Evolutionary conservation across 495 filamentous ascomycete genomes (phyloP).

Genomic region (Aspergillus haitiensis): DNA sequence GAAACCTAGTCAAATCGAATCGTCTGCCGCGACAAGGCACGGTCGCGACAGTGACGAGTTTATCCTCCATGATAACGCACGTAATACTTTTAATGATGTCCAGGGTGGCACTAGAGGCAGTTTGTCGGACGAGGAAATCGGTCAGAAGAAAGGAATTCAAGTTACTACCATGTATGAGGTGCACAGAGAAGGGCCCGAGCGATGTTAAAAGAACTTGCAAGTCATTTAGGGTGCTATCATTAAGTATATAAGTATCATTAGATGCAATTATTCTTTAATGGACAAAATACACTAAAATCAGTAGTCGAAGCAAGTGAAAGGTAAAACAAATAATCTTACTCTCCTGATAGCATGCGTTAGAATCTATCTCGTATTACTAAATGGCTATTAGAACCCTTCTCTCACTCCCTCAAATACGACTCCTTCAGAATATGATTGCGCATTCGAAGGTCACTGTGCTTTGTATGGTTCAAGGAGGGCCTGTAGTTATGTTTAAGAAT

Average conservation of each 20-base stretch:
- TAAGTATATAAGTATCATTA: no score
- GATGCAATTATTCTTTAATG: neutral
- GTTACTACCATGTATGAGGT: conserved; percentile 25
- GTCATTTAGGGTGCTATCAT: no score
- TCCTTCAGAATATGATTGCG: no score
- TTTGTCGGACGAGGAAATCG: conserved; percentile 15
- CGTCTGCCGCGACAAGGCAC: neutral
- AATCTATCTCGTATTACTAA: no score
- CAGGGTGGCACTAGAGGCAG: neutral
- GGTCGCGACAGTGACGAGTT: conserved; percentile 20
- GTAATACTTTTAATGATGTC: conserved; percentile 1
- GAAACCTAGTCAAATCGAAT: conserved; percentile 13
- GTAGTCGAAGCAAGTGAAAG: no score
- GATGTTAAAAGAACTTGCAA: neutral
- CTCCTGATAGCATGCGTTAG: neutral
- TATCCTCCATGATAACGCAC: neutral
- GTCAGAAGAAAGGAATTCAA: conserved; percentile 17
- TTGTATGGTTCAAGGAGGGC: no score
- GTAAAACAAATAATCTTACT: neutral
- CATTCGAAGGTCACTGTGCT: no score
- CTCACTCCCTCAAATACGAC: no score
- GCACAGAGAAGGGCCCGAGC: conserved; percentile 4
- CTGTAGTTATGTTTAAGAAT: no score
- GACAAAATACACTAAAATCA: neutral
- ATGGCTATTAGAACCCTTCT: no score